Evolutionary conservation across 208 protist species (phyloP), one percentile per base, ranked within the genome.

Genomic region (Kentomonas sorsogonicus): DNA sequence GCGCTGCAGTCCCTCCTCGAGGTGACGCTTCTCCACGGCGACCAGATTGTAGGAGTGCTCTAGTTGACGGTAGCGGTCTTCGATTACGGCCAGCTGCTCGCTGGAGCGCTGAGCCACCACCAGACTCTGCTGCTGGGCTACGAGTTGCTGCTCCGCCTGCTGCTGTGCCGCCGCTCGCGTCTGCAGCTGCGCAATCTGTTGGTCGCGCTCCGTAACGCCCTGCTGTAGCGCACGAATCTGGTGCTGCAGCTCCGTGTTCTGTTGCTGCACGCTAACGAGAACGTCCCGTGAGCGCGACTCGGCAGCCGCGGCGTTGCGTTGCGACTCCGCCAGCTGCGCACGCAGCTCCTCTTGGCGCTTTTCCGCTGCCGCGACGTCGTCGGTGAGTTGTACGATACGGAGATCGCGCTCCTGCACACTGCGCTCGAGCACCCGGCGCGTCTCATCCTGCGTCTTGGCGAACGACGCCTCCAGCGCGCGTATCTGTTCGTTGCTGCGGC

Each of bases 401-500:
- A 87, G 55, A 40, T 87, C 79, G 10, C 79, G 64, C n/a, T 75
- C 56, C 29, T 87, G 76, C 30, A 83, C 44, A 0, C 72, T 64
- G 22, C 54, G 38, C 5, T 66, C 61, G 54, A 83, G 83, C 20
- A 83, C 53, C 0, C 53, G 39, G 4, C 64, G 62, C 39, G 84
- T 31, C 31, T 84, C 70, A 3, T 53, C 60, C 27, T 84, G 73
- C 23, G 74, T 75, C 53, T 63, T 52, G 0, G 52, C 41, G 43
- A 72, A 53, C 13, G 41, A 46, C 16, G 59, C 43, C 46, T 87
- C 66, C 10, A 78, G 51, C 0, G 53, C 50, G 20, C 30, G 26
- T 4, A 77, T 64, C 2, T 60, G 62, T 11, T 53, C 60, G 7
- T 68, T 44, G 53, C 67, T 69, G 15, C 48, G 40, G 18, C 34